Evolutionary conservation across 768 basidiomycete genomes (phyloP), one percentile per base, ranked within the genome.

Genomic region (Pleurotus cornucopiae): DNA sequence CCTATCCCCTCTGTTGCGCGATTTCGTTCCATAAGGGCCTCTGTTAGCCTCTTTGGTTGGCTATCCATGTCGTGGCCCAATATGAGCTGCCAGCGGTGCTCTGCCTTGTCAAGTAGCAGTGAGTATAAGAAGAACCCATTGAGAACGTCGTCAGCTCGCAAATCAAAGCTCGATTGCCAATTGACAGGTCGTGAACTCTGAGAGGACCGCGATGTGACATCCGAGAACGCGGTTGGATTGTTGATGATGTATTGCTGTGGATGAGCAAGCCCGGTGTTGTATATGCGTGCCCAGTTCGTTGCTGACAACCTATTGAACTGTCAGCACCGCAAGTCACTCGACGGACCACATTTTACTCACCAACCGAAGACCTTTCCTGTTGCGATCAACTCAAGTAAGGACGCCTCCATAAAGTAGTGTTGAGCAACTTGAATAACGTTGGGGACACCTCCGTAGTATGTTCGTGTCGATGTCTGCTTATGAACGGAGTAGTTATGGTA

Each of bases 321-420:
- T 23, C 43, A 7, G 37, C 30, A 58, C 20, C 9, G 23, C 20
- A 26, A 26, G 25, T 4, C 25, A 26, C 25, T 26, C 25, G 25
- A 26, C 2, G 25, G 6, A 26, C 25, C 25, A 6, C 25, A 26
- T 26, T 55, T 65, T 67, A 11, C 61, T 58, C 3, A 64, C 57
- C 6, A 66, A 49, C 65, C 66, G 63, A 37, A 64, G 39, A 45
- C 55, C 57, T 6, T 61, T 59, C 52, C 66, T 14, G 48, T 30
- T 14, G 25, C 13, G 18, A 49, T 68, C 14, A 66, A 34, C 21
- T 62, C 59, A 13, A 64, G 37, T 14, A 70, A 54, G 14, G 52
- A 23, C 1, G 49, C 23, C 45, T 64, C 60, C 47, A 67, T 54
- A 55, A 63, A 71, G n/a, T 66, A 65, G 57, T 71, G 68, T 40